Base-by-base conservation (phyloP, 176 grass and related monocot species). In the Eragrostis nindensis region DNA sequence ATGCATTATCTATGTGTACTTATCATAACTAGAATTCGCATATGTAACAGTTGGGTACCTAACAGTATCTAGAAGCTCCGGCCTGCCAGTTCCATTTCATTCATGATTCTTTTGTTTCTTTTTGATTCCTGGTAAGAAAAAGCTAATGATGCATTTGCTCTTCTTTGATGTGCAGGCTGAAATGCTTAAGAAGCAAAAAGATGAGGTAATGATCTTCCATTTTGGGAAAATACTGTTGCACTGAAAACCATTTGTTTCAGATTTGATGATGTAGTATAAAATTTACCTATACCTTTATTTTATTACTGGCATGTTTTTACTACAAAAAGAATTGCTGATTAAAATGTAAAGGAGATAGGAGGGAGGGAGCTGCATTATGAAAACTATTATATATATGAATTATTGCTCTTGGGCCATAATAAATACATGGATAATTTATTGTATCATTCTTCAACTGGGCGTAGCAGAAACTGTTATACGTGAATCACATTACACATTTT, bases 151-250 rank as follows among this genome's bases (percentile, higher is more conserved):
- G 21, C 29, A 83, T 46, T 83, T 75, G 4, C 46, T 66, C 71
- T 84, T 7, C 25, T 57, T 68, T 66, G 45, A 64, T 86, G 17
- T 82, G 26, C 82, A 94, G 92, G 62, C 72, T 59, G 83, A 94
- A 91, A 89, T 89, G 83, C 63, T 89, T 38, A 52, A 86, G 86
- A 85, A 81, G 44, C 88, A 91, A 86, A 94, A 91, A 59, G 44
- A 85, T 70, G 83, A 88, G 92, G 91, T 94, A 94, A 86, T 65
- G 22, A 5, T 60, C 68, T 76, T 80, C 9, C 44, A 75, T 52
- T 59, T 78, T 9, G 11, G 25, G 68, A 22, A 36, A 78, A 74
- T 12, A 68, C 32, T 57, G 0, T 30, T 81, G 1, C 11, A 61
- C n/a, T 21, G 2, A 76, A 16, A 40, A 8, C 8, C 46, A 2